A percentile compares a stretch with the other conserved stretches of the same genome.
Evolutionary conservation across 2,329 filamentous ascomycete genomes (phyloP).

Genomic region (Capronia epimyces): DNA sequence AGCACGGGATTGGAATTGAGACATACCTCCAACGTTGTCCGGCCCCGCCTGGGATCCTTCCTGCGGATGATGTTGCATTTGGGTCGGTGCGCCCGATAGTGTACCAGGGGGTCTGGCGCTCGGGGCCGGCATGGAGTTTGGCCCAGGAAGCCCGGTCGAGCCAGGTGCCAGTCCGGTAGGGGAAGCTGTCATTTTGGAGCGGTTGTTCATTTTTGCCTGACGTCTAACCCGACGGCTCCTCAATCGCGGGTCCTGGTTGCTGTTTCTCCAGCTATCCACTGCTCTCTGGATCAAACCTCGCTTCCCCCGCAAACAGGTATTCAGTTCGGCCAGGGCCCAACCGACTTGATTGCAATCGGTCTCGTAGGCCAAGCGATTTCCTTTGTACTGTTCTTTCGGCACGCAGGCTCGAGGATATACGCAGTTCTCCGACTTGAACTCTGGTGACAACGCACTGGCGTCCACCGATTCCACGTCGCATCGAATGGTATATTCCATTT

Average conservation of each 20-base stretch:
- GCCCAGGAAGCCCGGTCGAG: slow-evolving; percentile 59
- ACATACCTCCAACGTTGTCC: slow-evolving; percentile 94
- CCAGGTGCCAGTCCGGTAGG: slow-evolving; percentile 62
- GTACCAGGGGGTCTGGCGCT: slow-evolving; percentile 41
- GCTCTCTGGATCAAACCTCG: slow-evolving; percentile 92
- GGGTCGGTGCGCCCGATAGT: slow-evolving; percentile 63
- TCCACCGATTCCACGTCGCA: slow-evolving; percentile 97
- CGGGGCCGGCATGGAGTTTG: slow-evolving; percentile 53
- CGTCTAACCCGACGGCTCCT: slow-evolving; percentile 86
- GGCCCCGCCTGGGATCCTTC: slow-evolving; percentile 53
- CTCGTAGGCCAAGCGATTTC: slow-evolving; percentile 92
- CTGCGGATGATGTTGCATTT: slow-evolving; percentile 69
- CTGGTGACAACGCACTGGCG: slow-evolving; percentile 72
- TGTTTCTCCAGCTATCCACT: slow-evolving; percentile 98
- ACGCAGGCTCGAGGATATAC: slow-evolving; percentile 95
- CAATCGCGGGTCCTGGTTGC: slow-evolving; percentile 89
- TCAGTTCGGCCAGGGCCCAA: slow-evolving; percentile 94
- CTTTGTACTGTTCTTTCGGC: slow-evolving; percentile 90
- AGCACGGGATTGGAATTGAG: slow-evolving; percentile 46
- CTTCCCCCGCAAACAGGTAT: slow-evolving; percentile 85
- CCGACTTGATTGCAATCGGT: slow-evolving; percentile 99
- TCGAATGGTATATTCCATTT: slow-evolving; percentile 99
- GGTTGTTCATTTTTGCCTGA: slow-evolving; percentile 91
- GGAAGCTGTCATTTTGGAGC: slow-evolving; percentile 63
- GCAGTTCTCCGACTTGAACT: slow-evolving; percentile 98